Conservation (phyloP, 495 filamentous ascomycete species). For the Melanomma pulvis-pyrius region DNA sequence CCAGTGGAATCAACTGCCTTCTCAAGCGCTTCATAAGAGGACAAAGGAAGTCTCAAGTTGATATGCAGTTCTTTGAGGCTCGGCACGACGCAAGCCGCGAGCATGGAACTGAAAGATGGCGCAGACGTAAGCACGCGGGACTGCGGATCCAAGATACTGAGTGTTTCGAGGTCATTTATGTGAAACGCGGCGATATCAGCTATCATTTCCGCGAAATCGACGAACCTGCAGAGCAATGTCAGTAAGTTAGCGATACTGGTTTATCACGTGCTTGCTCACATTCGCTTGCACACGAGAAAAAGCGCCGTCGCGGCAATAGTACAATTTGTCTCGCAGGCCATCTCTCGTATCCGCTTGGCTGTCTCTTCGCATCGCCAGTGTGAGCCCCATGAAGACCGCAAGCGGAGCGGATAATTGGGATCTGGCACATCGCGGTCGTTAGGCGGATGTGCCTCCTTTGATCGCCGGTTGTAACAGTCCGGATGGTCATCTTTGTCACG, state of each 20-base stretch:
- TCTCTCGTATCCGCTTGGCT: background rate
- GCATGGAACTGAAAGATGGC: background rate
- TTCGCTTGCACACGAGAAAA: constrained; percentile 12
- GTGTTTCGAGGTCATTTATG: constrained; percentile 9
- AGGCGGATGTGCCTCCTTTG: background rate
- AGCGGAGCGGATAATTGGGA: constrained; percentile 3
- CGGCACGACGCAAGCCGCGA: background rate
- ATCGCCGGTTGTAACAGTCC: constrained; percentile 2
- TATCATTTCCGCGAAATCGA: constrained; percentile 5
- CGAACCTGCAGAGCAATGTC: constrained; percentile 1
- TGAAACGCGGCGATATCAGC: background rate
- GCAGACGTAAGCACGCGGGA: background rate
- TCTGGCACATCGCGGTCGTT: background rate
- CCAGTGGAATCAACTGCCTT: background rate
- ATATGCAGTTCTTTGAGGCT: constrained; percentile 1
- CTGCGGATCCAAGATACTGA: background rate
- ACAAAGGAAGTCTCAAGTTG: background rate
- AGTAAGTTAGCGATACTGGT: background rate
- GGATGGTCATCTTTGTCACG: constrained; percentile 9
- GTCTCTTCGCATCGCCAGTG: constrained; percentile 20
- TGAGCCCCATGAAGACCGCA: constrained; percentile 17
- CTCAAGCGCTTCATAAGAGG: background rate
- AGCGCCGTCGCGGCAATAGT: background rate
- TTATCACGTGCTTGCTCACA: constrained; percentile 1
- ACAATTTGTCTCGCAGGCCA: background rate